Conservation (phyloP, 1,284 basidiomycete genomes). For the Thelephora terrestris region DNA sequence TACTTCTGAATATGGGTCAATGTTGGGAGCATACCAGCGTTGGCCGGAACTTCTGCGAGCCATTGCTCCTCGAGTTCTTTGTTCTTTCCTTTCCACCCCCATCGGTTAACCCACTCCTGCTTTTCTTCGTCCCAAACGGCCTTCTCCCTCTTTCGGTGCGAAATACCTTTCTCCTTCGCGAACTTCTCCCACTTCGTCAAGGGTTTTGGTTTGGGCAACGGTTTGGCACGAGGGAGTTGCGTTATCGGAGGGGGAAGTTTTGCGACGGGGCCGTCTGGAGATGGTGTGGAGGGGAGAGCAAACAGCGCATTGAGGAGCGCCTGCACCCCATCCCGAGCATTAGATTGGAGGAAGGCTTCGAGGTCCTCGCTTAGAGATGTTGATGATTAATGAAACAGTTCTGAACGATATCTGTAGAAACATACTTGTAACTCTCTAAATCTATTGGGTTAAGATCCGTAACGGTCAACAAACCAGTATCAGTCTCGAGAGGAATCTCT, state of each 20-base stretch:
- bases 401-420: conserved; percentile 5
- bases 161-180: conserved; percentile 90
- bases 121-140: conserved; percentile 92
- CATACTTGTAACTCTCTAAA: conserved; percentile 67
- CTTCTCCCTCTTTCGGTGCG: conserved; percentile 71
- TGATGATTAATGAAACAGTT: neutral
- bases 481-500: conserved; percentile 73
- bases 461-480: conserved; percentile 76
- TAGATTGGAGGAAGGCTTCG: conserved; percentile 71
- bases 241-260: conserved; percentile 72
- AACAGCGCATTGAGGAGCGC: conserved; percentile 75
- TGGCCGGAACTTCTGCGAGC: conserved; percentile 83
- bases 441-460: conserved; percentile 87
- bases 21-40: conserved; percentile 53
- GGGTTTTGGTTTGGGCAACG: conserved; percentile 86
- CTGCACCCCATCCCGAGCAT: conserved; percentile 84
- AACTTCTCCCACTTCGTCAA: conserved; percentile 97
- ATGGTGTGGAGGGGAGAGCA: conserved; percentile 66
- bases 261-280: conserved; percentile 79
- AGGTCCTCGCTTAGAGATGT: conserved; percentile 47
- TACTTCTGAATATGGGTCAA: conserved; percentile 8
- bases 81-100: conserved; percentile 91
- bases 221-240: conserved; percentile 82
- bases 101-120: conserved; percentile 88
- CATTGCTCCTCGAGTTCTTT: conserved; percentile 85